Percentiles rank a stretch among this genome's conserved stretches.
These are phyloP conservation scores for Stagonosporopsis rhizophila DNA, from an alignment of 2,329 filamentous ascomycete species.

Conservation along the genomic window DNA sequence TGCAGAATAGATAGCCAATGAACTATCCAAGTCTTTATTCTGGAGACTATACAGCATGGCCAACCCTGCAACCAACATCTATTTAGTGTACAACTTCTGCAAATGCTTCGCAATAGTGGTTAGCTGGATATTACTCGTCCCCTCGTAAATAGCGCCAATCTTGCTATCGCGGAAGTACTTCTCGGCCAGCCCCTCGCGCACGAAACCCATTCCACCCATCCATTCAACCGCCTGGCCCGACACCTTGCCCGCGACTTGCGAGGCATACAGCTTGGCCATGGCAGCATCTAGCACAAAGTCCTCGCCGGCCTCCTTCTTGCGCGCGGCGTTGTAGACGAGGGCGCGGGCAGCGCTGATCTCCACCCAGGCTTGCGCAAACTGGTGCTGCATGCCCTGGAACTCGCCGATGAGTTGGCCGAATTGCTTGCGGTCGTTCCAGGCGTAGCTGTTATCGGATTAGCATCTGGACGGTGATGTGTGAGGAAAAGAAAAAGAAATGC, in stretches of 20 bases:
- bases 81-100: slow-evolving; percentile 72
- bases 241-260: slow-evolving; percentile 88
- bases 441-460: slow-evolving; percentile 65
- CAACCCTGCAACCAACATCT: slow-evolving; percentile 5
- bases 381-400: slow-evolving; percentile 99
- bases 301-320: slow-evolving; percentile 97
- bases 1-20: not conserved
- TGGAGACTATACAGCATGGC: not conserved
- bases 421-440: slow-evolving; percentile 98
- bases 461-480: not conserved
- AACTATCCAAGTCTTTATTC: not conserved
- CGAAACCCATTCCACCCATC: slow-evolving; percentile 99
- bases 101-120: slow-evolving; percentile 74
- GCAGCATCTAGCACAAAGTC: slow-evolving; percentile 95
- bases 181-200: slow-evolving; percentile 93
- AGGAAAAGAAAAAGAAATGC: not conserved
- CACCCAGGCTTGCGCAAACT: slow-evolving; percentile 93
- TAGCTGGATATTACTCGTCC: slow-evolving; percentile 78
- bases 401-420: slow-evolving; percentile 92
- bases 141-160: slow-evolving; percentile 98
- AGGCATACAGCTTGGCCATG: slow-evolving; percentile 96
- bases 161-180: slow-evolving; percentile 98
- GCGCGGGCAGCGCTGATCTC: slow-evolving; percentile 92
- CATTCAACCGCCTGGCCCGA: slow-evolving; percentile 90
- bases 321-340: slow-evolving; percentile 92